Conservation (phyloP, 1,284 basidiomycete species). For the Boletus subluridellus region DNA sequence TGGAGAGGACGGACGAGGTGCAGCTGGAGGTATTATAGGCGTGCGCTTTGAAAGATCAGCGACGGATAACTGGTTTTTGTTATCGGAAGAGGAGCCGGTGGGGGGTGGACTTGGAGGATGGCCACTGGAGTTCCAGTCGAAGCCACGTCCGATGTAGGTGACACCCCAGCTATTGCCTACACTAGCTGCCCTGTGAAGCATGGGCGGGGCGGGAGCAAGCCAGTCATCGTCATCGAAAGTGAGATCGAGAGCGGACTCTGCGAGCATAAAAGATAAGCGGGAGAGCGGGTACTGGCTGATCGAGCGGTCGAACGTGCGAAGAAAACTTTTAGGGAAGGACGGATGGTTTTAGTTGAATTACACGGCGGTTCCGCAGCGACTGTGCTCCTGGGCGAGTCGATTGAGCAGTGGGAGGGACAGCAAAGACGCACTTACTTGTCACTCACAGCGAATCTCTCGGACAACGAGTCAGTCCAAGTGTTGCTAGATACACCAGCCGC, state of each 20-base stretch:
- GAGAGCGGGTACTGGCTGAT: neutral
- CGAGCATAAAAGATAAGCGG: conserved; percentile 45
- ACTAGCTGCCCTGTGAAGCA: conserved; percentile 59
- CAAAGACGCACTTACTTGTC: neutral
- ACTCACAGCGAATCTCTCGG: neutral
- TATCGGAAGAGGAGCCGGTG: conserved; percentile 5
- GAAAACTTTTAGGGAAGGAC: neutral
- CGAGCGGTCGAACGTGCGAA: conserved; percentile 3
- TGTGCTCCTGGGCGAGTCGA: neutral
- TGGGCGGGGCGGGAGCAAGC: conserved; percentile 46
- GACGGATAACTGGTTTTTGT: conserved; percentile 3
- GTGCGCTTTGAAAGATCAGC: conserved; percentile 14
- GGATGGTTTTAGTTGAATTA: conserved; percentile 3
- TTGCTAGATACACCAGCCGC: neutral
- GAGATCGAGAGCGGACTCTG: conserved; percentile 55
- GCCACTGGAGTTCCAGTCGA: conserved; percentile 59
- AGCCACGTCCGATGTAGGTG: conserved; percentile 77
- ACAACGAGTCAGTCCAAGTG: neutral
- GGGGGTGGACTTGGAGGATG: conserved; percentile 22
- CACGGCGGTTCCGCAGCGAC: conserved; percentile 11
- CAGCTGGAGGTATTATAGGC: conserved; percentile 7
- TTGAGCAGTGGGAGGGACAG: neutral
- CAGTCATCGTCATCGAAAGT: conserved; percentile 64
- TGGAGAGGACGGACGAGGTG: conserved; percentile 13
- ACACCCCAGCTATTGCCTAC: conserved; percentile 76